A percentile compares a stretch with the other conserved stretches of the same genome.
Conservation (phyloP, 2,329 filamentous ascomycete species). For the Shiraia sp. region DNA sequence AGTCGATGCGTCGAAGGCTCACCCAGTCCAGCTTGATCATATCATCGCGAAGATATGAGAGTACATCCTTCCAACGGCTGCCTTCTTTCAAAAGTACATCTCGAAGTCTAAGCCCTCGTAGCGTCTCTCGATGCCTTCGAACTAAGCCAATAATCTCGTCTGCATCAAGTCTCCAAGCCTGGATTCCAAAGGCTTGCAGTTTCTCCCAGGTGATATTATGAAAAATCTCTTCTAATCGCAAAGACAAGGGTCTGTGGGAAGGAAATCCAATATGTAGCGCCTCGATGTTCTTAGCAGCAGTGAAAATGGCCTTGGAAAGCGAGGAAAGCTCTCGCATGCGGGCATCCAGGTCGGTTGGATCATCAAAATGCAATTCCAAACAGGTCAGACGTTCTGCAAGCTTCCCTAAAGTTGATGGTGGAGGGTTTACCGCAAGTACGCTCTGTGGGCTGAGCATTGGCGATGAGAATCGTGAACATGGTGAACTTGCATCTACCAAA, state of each 20-base stretch:
- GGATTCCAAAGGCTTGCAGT: constrained; percentile 66
- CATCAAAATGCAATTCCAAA: constrained; percentile 67
- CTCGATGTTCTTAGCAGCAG: constrained; percentile 62
- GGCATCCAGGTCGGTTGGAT: constrained; percentile 59
- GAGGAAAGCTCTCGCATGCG: constrained; percentile 62
- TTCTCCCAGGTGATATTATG: constrained; percentile 65
- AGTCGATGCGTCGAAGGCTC: constrained; percentile 64
- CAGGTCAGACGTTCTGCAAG: constrained; percentile 63
- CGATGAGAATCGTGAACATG: constrained; percentile 63
- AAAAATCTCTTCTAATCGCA: constrained; percentile 65
- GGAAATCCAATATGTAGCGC: constrained; percentile 69
- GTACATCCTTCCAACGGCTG: constrained; percentile 64
- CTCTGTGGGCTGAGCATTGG: constrained; percentile 66
- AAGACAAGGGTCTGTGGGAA: constrained; percentile 57
- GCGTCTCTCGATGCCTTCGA: constrained; percentile 57
- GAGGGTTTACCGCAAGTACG: constrained; percentile 55
- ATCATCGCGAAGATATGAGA: constrained; percentile 59
- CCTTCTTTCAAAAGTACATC: constrained; percentile 65
- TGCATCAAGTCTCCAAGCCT: constrained; percentile 64
- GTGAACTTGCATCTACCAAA: constrained; percentile 59
- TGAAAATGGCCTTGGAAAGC: constrained; percentile 63
- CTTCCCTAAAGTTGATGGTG: constrained; percentile 53
- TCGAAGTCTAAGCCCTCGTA: constrained; percentile 63
- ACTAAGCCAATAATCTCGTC: constrained; percentile 64
- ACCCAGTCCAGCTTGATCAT: constrained; percentile 64